Evolutionary conservation across 805 yeast genomes (phyloP), one percentile per base, ranked within the genome.

Genomic region (Candida pseudoglaebosa): DNA sequence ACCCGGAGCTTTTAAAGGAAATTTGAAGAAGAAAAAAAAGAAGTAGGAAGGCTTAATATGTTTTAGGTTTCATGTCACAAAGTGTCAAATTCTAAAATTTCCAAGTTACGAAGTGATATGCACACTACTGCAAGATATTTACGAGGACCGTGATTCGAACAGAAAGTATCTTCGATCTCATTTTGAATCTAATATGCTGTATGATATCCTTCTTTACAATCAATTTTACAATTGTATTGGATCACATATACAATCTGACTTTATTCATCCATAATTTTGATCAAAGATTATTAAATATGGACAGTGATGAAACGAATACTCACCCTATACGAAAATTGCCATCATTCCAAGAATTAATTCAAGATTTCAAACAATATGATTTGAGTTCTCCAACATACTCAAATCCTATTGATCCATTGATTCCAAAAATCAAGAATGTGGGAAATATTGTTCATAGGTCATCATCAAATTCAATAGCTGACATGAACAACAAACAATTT

Each of bases 11-110:
- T 39, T 46, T 9, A 50, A 40, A 33, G 44, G 41, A 24, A 24
- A 45, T 13, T 30, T 39, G 13, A 53, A 48, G 38, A 50, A 45
- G 32, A 56, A 55, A 40, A 48, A 45, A 29, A 52, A 49, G 37
- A 26, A 26, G 12, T 26, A 26, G 34, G 36, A 37, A 26, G 14
- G n/a, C 13, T 10, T 5, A 26, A 13, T 12, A 13, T 26, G 9
- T 10, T 6, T 26, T 13, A n/a, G 29, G 12, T 13, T 26, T 10
- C 12, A 10, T 12, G 9, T 26, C 15, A 7, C n/a, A 26, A 26
- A 26, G 13, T 24, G 38, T 34, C n/a, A 20, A n/a, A 13, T 32
- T 5, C 19, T 20, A 19, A 19, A 32, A 21, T 18, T 19, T 13
- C 10, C 20, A 14, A 18, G 7, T 12, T 18, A 32, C 19, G 35